Evolutionary conservation across 345 rosid genomes (phyloP), one percentile per base, ranked within the genome.

Genomic region (Eucalyptus dawsonii): DNA sequence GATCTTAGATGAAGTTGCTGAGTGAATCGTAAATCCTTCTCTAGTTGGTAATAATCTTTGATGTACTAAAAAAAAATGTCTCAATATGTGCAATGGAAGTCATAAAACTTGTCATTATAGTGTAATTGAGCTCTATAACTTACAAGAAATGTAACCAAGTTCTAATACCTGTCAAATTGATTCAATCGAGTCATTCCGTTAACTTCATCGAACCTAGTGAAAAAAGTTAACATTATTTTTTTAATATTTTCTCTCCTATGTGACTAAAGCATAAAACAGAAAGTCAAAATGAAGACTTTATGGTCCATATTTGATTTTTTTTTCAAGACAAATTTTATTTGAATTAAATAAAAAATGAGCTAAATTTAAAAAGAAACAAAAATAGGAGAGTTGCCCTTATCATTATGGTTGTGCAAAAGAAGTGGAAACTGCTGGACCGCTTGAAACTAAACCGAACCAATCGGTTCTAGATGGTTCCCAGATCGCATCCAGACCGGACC

Each of bases 341-440:
- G 2, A 53, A 21, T 53, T 53, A 53, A 19, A 53, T 53, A 53
- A 53, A 53, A 53, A 53, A 53, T 53, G 25, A 53, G 25, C 25
- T 53, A 53, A 53, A 53, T 8, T 53, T 53, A 53, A 53, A 53
- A 53, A 8, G 25, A 53, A 53, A 53, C 11, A 53, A 53, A 19
- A 21, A 53, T 0, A 21, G 2, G 2, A 53, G 25, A 53, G 25
- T 53, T 53, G 58, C 25, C 58, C 2, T 53, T 53, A 2, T 2
- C 58, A 53, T 1, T 53, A 2, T 2, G 58, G 25, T 8, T 53
- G 5, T 53, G 25, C 58, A 53, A 53, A 53, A 53, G 58, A 53
- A 53, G 2, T 8, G 11, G 1, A 0, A 53, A 53, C 5, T 4
- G 2, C 9, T 1, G 4, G 0, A 53, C 1, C 1, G 22, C 53